Evolutionary conservation across 2,329 filamentous ascomycete species (phyloP).

Genomic region (Pseudocercospora pini-densiflorae): DNA sequence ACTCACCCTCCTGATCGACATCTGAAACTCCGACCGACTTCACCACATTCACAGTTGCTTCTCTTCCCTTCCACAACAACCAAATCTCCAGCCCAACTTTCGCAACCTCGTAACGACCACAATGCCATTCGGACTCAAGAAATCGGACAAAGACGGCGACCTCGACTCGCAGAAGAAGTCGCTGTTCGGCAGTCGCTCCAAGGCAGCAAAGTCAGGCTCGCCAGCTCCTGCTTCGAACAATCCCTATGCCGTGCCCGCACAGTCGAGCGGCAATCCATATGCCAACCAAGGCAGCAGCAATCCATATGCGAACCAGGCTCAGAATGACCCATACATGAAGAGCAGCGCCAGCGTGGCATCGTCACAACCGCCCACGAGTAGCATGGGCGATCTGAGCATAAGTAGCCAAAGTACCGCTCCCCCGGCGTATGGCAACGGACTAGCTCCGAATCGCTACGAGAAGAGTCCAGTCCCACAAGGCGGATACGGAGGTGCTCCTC

Average conservation of each 20-base stretch:
- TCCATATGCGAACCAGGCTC: constrained; percentile 37
- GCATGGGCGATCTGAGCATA: constrained; percentile 37
- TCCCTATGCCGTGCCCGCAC: constrained; percentile 59
- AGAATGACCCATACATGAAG: constrained; percentile 38
- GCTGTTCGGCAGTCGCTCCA: constrained; percentile 63
- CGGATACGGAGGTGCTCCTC: constrained; percentile 46
- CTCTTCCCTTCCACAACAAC: not conserved
- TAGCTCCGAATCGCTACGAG: constrained; percentile 44
- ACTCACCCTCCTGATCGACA: constrained; percentile 17
- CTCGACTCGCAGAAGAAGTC: constrained; percentile 58
- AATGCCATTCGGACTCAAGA: constrained; percentile 53
- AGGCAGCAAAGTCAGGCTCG: constrained; percentile 54
- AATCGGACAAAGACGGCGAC: constrained; percentile 58
- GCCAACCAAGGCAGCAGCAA: constrained; percentile 32
- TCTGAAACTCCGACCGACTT: not conserved
- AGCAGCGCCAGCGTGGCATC: constrained; percentile 28
- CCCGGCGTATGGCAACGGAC: constrained; percentile 40
- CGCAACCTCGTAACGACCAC: constrained; percentile 5
- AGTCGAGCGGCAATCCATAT: constrained; percentile 32
- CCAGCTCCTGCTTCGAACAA: constrained; percentile 51
- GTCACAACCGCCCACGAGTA: constrained; percentile 37
- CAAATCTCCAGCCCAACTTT: not conserved
- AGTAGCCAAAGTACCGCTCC: constrained; percentile 36
- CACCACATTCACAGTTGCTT: not conserved
- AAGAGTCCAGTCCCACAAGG: constrained; percentile 51